phyloP scores from a whole-genome alignment of 352 stramenopile genomes.

The Paralagenidium karlingii region DNA sequence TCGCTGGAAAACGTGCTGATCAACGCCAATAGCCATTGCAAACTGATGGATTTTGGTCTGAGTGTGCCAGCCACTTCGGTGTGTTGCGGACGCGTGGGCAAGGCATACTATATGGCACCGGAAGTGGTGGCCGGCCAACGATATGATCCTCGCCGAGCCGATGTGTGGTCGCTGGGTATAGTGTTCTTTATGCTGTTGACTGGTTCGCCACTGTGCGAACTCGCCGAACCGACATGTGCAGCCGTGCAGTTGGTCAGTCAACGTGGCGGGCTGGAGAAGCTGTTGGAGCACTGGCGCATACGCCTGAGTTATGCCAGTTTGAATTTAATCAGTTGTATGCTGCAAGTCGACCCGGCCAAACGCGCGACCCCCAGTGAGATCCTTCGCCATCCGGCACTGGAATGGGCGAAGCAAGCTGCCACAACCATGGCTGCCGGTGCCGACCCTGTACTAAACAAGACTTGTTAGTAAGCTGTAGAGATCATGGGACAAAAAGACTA shows the following conservation, averaged over 20 bases:
- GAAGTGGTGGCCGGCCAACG: constrained; percentile 8
- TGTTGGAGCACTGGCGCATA: constrained; percentile 61
- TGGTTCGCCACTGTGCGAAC: constrained; percentile 77
- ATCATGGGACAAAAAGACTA: not conserved
- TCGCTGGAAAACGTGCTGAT: constrained; percentile 97
- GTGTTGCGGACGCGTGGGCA: constrained; percentile 17
- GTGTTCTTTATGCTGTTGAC: constrained; percentile 56
- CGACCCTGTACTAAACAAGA: not conserved
- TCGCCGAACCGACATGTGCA: constrained; percentile 63
- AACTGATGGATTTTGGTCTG: constrained; percentile 61
- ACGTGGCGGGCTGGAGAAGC: constrained; percentile 43
- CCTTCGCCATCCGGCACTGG: constrained; percentile 47
- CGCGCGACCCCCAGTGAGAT: constrained; percentile 56
- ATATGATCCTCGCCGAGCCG: constrained; percentile 34
- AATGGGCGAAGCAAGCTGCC: not conserved
- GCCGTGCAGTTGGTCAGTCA: constrained; percentile 82
- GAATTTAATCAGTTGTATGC: constrained; percentile 62
- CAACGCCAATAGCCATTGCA: constrained; percentile 19
- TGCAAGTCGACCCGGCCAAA: constrained; percentile 34
- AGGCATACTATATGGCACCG: constrained; percentile 15
- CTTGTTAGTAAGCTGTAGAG: not conserved
- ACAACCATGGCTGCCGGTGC: not conserved
- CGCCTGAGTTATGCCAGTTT: constrained; percentile 30
- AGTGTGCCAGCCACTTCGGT: too few relatives aligned
- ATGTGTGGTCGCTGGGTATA: constrained; percentile 56